A percentile compares a stretch with the other conserved stretches of the same genome.
Evolutionary conservation across 371 early-diverging fungal genomes (phyloP).

Genomic region (Lichtheimia corymbifera): DNA sequence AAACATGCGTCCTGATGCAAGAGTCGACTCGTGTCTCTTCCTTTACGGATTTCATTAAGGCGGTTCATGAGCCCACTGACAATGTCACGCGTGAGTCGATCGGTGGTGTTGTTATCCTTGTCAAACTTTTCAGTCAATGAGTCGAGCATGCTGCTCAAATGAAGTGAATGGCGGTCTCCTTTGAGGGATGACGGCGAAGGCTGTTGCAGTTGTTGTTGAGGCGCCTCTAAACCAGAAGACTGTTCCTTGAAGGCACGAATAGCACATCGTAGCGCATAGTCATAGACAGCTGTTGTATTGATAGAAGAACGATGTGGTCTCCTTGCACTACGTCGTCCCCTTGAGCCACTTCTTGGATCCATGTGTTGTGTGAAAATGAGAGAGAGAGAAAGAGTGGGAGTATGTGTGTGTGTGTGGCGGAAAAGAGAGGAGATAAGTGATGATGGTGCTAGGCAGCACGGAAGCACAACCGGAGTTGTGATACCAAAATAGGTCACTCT

Average conservation of each 20-base stretch:
- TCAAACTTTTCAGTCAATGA: constrained; percentile 30
- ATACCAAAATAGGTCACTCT: too few species aligned
- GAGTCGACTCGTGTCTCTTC: constrained; percentile 9
- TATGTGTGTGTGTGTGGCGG: background rate
- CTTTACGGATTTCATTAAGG: constrained; percentile 35
- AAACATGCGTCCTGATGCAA: constrained; percentile 31
- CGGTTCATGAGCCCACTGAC: constrained; percentile 27
- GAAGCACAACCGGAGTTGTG: background rate
- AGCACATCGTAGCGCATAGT: constrained; percentile 29
- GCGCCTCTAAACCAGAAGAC: background rate
- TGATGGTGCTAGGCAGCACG: constrained; percentile 24
- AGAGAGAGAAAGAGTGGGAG: background rate
- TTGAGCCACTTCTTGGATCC: constrained; percentile 25
- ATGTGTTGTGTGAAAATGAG: constrained; percentile 6
- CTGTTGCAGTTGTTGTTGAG: constrained; percentile 5
- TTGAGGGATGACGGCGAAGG: too few species aligned
- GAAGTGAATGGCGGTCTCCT: constrained; percentile 10
- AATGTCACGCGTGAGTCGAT: constrained; percentile 39
- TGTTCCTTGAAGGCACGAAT: constrained; percentile 26
- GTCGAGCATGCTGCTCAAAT: constrained; percentile 21
- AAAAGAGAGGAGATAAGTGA: background rate
- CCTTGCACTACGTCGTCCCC: constrained; percentile 21
- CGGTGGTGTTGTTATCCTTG: constrained; percentile 25
- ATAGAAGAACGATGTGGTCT: constrained; percentile 9
- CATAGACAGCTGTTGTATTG: constrained; percentile 24